phyloP scores from a whole-genome alignment of 768 basidiomycete species.

The Collybia nuda region DNA sequence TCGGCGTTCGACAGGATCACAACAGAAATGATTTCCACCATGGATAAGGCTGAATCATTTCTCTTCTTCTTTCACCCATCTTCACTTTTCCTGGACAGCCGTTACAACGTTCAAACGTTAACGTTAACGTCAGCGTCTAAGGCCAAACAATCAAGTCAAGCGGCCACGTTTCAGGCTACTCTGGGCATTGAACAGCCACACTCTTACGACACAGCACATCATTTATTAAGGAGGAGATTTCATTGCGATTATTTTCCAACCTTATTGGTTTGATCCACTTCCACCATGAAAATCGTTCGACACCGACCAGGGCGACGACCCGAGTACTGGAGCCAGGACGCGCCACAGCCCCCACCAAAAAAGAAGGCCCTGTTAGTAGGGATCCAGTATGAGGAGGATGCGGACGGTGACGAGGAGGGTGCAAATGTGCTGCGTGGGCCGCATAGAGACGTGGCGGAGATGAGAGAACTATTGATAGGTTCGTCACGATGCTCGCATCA shows the following conservation, averaged over 20 bases:
- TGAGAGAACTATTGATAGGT: slow-evolving; percentile 37
- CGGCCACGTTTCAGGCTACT: no score
- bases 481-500: slow-evolving; percentile 9
- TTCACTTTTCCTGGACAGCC: no score
- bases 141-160: no score
- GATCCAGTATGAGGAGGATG: slow-evolving; percentile 25
- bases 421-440: slow-evolving; percentile 28
- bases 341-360: slow-evolving; percentile 3
- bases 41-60: no score
- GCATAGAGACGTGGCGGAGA: slow-evolving; percentile 34
- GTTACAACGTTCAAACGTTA: no score
- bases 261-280: not conserved
- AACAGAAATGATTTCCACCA: no score
- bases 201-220: not conserved
- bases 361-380: slow-evolving; percentile 38
- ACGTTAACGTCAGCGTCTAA: no score
- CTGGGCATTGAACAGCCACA: no score
- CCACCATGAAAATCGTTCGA: slow-evolving; percentile 12
- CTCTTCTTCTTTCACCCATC: no score
- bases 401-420: slow-evolving; percentile 7
- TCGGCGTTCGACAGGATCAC: no score
- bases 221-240: no score
- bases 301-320: slow-evolving; percentile 8
- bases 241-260: no score
- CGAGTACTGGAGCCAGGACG: slow-evolving; percentile 6